Conservation (phyloP, 805 yeast genomes). For the Candida cerambycidarum region DNA sequence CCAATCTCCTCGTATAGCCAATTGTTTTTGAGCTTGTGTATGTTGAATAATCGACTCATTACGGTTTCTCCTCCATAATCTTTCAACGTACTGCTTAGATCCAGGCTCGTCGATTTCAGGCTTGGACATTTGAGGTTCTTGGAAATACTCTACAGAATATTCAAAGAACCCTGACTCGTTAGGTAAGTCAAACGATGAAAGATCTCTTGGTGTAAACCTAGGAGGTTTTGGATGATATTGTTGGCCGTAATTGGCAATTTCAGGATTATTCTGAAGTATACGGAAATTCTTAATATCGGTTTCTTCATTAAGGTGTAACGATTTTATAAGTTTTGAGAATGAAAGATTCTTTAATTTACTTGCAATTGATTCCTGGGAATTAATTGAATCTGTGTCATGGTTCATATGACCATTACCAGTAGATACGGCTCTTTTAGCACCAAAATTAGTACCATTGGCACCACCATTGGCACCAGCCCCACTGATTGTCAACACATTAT, state of each 20-base stretch:
- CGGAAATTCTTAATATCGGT: constrained; percentile 37
- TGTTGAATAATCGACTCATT: constrained; percentile 84
- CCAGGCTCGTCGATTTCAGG: constrained; percentile 91
- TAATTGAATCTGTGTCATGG: constrained; percentile 17
- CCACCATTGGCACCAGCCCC: constrained; percentile 21
- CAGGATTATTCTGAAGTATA: constrained; percentile 37
- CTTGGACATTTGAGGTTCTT: constrained; percentile 90
- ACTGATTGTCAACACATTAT: constrained; percentile 27
- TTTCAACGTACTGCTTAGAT: constrained; percentile 74
- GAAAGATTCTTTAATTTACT: constrained; percentile 34
- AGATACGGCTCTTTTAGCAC: background rate
- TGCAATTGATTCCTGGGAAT: constrained; percentile 30
- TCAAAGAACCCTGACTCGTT: constrained; percentile 64
- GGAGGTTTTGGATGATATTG: constrained; percentile 60
- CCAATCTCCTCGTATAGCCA: constrained; percentile 88
- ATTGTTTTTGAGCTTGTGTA: constrained; percentile 85
- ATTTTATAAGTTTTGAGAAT: constrained; percentile 34
- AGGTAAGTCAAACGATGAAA: constrained; percentile 40
- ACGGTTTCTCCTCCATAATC: constrained; percentile 87
- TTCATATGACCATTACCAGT: background rate
- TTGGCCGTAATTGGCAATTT: constrained; percentile 35
- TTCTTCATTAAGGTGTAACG: constrained; percentile 43
- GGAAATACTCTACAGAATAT: constrained; percentile 86
- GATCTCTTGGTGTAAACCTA: constrained; percentile 43
- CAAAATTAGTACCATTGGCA: constrained; percentile 14